phyloP scores from a whole-genome alignment of 139 green algal species.

The Spirogloea muscicola region DNA sequence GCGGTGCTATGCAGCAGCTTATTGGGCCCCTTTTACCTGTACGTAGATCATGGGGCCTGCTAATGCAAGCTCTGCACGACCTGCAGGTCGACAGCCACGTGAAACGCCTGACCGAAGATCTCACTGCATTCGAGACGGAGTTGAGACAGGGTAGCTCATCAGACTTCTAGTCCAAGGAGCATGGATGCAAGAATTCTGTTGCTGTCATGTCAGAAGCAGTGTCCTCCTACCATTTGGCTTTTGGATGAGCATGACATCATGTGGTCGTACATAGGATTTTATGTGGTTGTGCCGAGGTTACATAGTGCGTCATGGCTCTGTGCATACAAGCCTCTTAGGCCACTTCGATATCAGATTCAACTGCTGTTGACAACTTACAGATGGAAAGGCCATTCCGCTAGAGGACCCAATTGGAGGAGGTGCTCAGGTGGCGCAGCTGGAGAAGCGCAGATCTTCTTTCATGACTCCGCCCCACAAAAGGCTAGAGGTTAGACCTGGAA shows the following conservation, averaged over 20 bases:
- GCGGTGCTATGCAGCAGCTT: too few relatives aligned
- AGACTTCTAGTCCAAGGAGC: background rate
- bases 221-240: background rate
- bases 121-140: constrained; percentile 16
- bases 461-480: background rate
- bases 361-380: constrained; percentile 1
- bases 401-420: background rate
- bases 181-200: background rate
- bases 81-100: constrained; percentile 26
- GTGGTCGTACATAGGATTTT: background rate
- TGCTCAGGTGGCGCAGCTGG: background rate
- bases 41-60: too few relatives aligned
- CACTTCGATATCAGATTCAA: background rate
- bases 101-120: constrained; percentile 17
- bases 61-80: too few relatives aligned
- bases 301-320: background rate
- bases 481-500: background rate
- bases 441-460: too few relatives aligned
- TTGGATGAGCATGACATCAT: background rate
- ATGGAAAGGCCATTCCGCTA: background rate
- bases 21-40: too few relatives aligned
- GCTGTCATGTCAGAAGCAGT: background rate
- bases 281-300: constrained; percentile 4
- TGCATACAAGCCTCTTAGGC: background rate
- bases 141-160: constrained; percentile 20